Base-by-base conservation (phyloP, 768 basidiomycete genomes). In the Lactarius vividus region DNA sequence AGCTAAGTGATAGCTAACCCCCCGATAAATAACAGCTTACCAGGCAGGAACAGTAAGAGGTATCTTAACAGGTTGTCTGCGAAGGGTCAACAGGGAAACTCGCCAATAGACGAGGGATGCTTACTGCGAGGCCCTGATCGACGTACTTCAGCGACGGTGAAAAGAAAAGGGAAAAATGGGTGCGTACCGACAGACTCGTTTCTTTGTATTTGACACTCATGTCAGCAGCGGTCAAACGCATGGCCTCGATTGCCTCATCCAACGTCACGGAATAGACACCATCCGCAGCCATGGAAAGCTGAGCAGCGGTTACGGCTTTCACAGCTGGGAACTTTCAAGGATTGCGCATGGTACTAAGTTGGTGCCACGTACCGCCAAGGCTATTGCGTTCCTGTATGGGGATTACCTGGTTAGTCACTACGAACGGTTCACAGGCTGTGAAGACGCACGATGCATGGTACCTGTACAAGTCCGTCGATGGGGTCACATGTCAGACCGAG, bases 121-220 rank as follows among this genome's bases (percentile, higher is more conserved):
- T 75, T 71, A 85, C 86, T 56, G 88, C 86, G 60, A 88, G 80
- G 60, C 87, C 86, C 82, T 86, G 70, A 31, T 62, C 44, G 42
- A 62, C 18, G 49, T 28, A 65, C 56, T 57, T 59, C 37, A 55
- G 59, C 46, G 26, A 58, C 35, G 10, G 16, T 26, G 1, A 9
- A 54, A 54, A 61, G 56, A 56, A 31, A 28, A 26, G 55, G 35
- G 39, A 15, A 44, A 37, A 26, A 49, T 55, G 49, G 66, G 49
- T 40, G 78, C 88, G 69, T 73, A 91, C 94, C 46, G 92, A 93
- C 69, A 98, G 84, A 76, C 91, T 93, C 0, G 95, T 98, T 77
- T 98, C 95, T 74, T 96, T 97, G 75, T 96, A 96, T 75, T 95
- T 94, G 70, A 90, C 84, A 67, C 92, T 94, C 94, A 96, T 96